A percentile compares a stretch with the other conserved stretches of the same genome.
Conservation (phyloP, 192 early-diverging fungal species). For the Backusella luteola region DNA sequence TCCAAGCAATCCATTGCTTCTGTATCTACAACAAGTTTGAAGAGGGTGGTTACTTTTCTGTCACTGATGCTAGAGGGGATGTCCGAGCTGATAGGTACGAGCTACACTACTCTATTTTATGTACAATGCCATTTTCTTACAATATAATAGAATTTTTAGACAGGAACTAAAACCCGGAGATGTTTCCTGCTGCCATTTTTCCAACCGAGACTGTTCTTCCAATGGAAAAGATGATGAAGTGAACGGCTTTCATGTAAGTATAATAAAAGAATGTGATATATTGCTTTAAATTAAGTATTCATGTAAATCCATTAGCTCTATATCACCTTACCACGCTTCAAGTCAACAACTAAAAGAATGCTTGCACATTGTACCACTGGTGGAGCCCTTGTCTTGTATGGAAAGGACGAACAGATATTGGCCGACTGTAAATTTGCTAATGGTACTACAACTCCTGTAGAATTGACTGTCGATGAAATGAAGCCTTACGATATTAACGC, state of each 20-base stretch:
- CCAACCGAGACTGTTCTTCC: not conserved
- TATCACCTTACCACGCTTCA: not conserved
- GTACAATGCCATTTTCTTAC: not conserved
- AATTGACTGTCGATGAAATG: not conserved
- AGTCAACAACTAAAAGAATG: not conserved
- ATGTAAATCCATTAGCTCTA: not conserved
- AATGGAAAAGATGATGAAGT: not conserved
- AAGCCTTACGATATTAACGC: not conserved
- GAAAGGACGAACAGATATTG: not conserved
- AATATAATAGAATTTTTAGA: not conserved
- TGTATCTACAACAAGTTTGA: not conserved
- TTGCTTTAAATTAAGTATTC: not conserved
- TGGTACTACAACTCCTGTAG: not conserved
- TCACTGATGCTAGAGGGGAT: not conserved
- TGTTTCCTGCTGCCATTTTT: not conserved
- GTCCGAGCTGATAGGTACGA: not conserved
- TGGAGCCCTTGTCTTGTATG: not conserved
- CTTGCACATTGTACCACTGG: not conserved
- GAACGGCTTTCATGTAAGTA: not conserved
- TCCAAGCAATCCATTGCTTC: not conserved
- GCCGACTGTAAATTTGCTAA: not conserved
- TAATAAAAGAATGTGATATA: not conserved
- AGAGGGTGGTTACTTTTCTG: not conserved
- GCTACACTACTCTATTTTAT: not conserved
- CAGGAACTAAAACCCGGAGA: not conserved